phyloP scores from a whole-genome alignment of 140 eudicot species.

The Erigeron philadelphicus region DNA sequence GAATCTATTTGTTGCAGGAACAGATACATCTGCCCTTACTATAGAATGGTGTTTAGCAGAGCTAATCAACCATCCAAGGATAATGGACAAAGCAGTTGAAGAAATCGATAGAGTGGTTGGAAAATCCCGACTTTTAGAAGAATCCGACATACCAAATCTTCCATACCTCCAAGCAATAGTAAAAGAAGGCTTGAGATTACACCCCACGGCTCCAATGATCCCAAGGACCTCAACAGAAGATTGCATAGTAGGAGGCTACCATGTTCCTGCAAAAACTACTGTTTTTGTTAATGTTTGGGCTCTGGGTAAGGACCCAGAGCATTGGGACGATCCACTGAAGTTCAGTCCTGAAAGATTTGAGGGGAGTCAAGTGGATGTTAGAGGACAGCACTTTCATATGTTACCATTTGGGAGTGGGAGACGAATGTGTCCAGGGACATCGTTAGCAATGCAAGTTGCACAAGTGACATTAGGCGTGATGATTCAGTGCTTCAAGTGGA shows the following conservation, averaged over 20 bases:
- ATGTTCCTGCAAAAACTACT: slow-evolving; percentile 40
- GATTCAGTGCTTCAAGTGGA: slow-evolving; percentile 72
- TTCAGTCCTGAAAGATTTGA: slow-evolving; percentile 54
- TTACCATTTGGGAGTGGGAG: slow-evolving; percentile 74
- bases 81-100: slow-evolving; percentile 31
- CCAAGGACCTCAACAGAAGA: slow-evolving; percentile 37
- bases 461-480: slow-evolving; percentile 52
- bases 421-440: slow-evolving; percentile 67
- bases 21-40: slow-evolving; percentile 46
- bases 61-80: slow-evolving; percentile 38
- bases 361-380: slow-evolving; percentile 44
- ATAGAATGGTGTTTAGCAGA: slow-evolving; percentile 46
- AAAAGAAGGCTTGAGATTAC: slow-evolving; percentile 40
- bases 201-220: slow-evolving; percentile 44
- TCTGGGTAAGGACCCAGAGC: slow-evolving; percentile 40
- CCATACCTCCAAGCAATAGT: slow-evolving; percentile 45
- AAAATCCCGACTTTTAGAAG: slow-evolving; percentile 30
- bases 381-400: slow-evolving; percentile 64
- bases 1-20: slow-evolving; percentile 43
- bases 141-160: slow-evolving; percentile 42
- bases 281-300: slow-evolving; percentile 63
- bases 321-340: slow-evolving; percentile 54
- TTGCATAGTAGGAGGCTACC: slow-evolving; percentile 33
- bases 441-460: slow-evolving; percentile 49
- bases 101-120: slow-evolving; percentile 37